Evolutionary conservation across 305 asterid genomes (phyloP).

Genomic region (Coffea humblotiana): DNA sequence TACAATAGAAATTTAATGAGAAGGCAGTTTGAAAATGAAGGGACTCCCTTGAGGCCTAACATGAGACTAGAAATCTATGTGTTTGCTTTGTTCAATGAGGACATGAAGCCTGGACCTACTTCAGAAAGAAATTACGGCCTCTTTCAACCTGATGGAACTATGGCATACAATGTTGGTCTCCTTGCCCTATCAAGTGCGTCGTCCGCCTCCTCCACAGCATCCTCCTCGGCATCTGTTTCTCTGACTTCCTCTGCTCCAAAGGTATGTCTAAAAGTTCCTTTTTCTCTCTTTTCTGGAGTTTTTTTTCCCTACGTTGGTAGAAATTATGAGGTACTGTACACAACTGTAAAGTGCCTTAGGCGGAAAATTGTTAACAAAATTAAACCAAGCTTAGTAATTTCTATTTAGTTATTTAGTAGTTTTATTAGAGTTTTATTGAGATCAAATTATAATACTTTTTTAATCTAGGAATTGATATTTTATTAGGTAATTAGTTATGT

Average conservation of each 20-base stretch:
- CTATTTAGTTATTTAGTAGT: too few relatives aligned
- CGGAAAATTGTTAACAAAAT: neutral
- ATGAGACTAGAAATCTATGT: slow-evolving; percentile 60
- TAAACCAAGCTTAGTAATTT: too few relatives aligned
- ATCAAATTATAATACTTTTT: too few relatives aligned
- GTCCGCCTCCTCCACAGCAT: slow-evolving; percentile 29
- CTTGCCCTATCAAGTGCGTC: slow-evolving; percentile 43
- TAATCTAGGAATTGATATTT: too few relatives aligned
- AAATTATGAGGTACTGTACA: neutral
- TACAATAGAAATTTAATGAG: slow-evolving; percentile 61
- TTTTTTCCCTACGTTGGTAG: neutral
- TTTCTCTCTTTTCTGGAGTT: neutral
- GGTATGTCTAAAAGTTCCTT: slow-evolving; percentile 38
- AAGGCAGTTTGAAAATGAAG: slow-evolving; percentile 55
- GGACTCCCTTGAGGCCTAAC: slow-evolving; percentile 73
- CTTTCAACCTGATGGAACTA: slow-evolving; percentile 74
- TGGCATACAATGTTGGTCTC: slow-evolving; percentile 78
- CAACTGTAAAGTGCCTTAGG: neutral
- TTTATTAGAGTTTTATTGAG: too few relatives aligned
- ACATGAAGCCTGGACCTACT: slow-evolving; percentile 84
- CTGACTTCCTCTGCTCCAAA: slow-evolving; percentile 55
- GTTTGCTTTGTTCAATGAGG: slow-evolving; percentile 88
- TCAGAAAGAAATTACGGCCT: slow-evolving; percentile 87
- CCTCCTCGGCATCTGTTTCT: slow-evolving; percentile 36
- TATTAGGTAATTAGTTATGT: too few relatives aligned